Evolutionary conservation across 1,284 basidiomycete species (phyloP), one percentile per base, ranked within the genome.

Genomic region (Omphalotus olearius): DNA sequence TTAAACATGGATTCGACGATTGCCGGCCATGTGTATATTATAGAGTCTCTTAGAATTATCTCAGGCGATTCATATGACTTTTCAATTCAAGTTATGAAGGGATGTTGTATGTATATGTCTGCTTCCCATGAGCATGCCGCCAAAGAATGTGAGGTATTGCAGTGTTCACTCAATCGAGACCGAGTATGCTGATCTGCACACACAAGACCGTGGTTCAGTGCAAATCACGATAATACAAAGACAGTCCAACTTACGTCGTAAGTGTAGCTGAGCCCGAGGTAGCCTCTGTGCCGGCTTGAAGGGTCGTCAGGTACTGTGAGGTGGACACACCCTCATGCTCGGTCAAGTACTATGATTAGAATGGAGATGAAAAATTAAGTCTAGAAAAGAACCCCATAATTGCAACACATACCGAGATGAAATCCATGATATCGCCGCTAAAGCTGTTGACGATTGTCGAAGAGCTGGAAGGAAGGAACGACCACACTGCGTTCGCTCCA

Each of bases 401-500:
- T 13, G 37, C 26, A 13, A 11, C 49, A 11, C 69, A 57, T 56
- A 79, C 82, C 56, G 66, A 66, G 55, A 85, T 62, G 74, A 85
- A 86, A 4, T 57, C 37, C 52, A 75, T 76, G 41, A 85, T 45
- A 58, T 86, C 82, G 1, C 69, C 78, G 30, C 66, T 76, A 68
- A 85, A 85, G 60, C 64, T 73, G 2, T 66, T 68, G 58, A 82
- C 66, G 7, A 51, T 23, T 9, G 64, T 64, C 0, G 74, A 75
- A 52, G 64, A 66, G 2, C 41, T 49, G 18, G 69, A 64, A 11
- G 76, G 76, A 18, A 85, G 69, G 76, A 83, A 86, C 3, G 83
- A 84, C 64, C 72, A 85, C 3, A 85, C 84, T 13, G 71, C 65
- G 66, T 85, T 85, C 16, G 71, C 62, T 39, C 78, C 78, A 60